Conservation (phyloP, 139 green algal species). For the Closterium sp. region DNA sequence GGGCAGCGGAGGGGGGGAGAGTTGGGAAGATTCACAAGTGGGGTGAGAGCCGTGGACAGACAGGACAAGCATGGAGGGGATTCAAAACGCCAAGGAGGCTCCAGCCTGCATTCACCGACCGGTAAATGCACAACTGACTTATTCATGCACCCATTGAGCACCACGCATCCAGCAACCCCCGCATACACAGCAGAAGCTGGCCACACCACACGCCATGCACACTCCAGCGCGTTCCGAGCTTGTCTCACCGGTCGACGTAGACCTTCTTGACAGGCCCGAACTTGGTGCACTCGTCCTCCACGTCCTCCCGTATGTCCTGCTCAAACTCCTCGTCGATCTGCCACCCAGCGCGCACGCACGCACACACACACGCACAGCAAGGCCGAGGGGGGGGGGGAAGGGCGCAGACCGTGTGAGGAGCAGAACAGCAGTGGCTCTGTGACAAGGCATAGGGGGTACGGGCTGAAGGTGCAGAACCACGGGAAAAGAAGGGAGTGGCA, state of each 20-base stretch:
- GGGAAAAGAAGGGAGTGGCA: neutral
- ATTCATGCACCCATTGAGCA: neutral
- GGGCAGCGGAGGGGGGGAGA: neutral
- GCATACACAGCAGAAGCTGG: too few relatives aligned
- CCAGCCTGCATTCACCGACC: too few relatives aligned
- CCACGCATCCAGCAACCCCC: neutral
- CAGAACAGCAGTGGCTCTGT: neutral
- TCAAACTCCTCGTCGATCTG: conserved; percentile 80
- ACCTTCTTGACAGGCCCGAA: conserved; percentile 79
- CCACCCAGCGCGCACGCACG: neutral
- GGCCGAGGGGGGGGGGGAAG: neutral
- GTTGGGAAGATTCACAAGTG: too few relatives aligned
- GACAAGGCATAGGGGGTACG: neutral
- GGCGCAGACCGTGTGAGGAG: neutral
- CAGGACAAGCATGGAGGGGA: too few relatives aligned
- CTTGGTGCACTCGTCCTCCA: conserved; percentile 82
- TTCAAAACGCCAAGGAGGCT: too few relatives aligned
- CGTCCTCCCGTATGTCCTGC: conserved; percentile 83
- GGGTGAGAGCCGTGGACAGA: too few relatives aligned
- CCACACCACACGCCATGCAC: too few relatives aligned
- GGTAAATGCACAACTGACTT: too few relatives aligned
- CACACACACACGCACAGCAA: neutral
- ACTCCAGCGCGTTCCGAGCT: too few relatives aligned
- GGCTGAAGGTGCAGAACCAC: neutral
- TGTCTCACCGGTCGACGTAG: conserved; percentile 45